phyloP scores from a whole-genome alignment of 768 basidiomycete species.

The Leucocoprinus leucothites region DNA sequence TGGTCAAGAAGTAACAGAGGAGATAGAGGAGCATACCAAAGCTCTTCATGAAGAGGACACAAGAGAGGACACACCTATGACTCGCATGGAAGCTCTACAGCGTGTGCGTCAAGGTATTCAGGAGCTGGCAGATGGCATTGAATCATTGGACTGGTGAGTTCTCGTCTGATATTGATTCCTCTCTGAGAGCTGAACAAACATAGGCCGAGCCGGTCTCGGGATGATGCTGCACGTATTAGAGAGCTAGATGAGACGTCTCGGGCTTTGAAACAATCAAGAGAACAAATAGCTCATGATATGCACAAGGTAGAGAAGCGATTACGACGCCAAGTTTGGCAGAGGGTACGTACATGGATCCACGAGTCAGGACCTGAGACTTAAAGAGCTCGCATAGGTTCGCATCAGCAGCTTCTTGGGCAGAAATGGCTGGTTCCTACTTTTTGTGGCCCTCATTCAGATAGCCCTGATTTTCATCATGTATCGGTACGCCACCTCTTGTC shows the following conservation, averaged over 20 bases:
- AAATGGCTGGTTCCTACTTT: conserved; percentile 19
- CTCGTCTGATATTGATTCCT: too few species aligned
- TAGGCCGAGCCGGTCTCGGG: conserved; percentile 7
- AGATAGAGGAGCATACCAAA: conserved; percentile 15
- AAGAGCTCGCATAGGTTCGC: conserved; percentile 2
- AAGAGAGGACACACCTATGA: conserved; percentile 17
- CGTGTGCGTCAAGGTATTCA: conserved; percentile 58
- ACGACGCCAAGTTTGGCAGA: conserved; percentile 11
- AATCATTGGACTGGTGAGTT: conserved; percentile 57
- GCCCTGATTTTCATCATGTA: conserved; percentile 51
- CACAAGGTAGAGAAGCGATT: conserved; percentile 37
- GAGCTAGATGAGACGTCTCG: conserved; percentile 53
- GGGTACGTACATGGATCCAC: neutral
- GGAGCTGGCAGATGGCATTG: conserved; percentile 53
- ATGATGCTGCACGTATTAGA: conserved; percentile 41
- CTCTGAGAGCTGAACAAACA: too few species aligned
- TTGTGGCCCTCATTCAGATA: conserved; percentile 36
- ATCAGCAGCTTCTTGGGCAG: neutral
- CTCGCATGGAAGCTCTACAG: conserved; percentile 49
- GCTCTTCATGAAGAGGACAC: conserved; percentile 19
- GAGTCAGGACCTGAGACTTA: neutral
- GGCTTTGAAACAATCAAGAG: conserved; percentile 47
- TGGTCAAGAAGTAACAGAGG: conserved; percentile 54
- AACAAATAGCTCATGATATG: conserved; percentile 38
- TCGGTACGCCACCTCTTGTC: conserved; percentile 41